Percentiles rank a stretch among this genome's conserved stretches.
These are phyloP conservation scores for Penicillium herquei DNA, from an alignment of 495 filamentous ascomycete species.

Conservation along the genomic window DNA sequence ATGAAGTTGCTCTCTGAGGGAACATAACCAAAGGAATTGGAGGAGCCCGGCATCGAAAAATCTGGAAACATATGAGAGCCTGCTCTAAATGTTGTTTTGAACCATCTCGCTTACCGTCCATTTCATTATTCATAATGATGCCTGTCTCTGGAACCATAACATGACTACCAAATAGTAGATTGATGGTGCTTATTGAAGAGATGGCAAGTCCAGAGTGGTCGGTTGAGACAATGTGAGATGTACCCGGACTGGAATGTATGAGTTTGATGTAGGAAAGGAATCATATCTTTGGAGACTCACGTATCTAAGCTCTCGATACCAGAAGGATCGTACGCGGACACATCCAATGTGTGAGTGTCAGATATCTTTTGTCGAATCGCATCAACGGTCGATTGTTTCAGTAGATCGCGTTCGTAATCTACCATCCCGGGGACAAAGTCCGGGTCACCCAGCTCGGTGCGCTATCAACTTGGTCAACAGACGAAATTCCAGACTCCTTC, in stretches of 20 bases:
- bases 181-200: conserved; percentile 77
- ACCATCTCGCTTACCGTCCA: conserved; percentile 61
- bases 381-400: conserved; percentile 55
- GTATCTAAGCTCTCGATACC: conserved; percentile 61
- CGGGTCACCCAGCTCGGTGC: conserved; percentile 74
- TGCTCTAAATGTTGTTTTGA: no score
- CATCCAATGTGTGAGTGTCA: conserved; percentile 64
- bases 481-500: background rate
- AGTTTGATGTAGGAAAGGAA: background rate
- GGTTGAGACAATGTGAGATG: conserved; percentile 69
- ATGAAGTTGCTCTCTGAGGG: conserved; percentile 81
- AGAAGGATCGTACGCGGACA: conserved; percentile 67
- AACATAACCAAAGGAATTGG: conserved; percentile 79
- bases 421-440: conserved; percentile 61
- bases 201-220: conserved; percentile 70
- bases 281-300: conserved; percentile 26
- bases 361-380: conserved; percentile 64
- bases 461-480: conserved; percentile 31
- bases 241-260: conserved; percentile 53
- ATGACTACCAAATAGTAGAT: conserved; percentile 76
- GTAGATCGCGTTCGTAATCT: conserved; percentile 64
- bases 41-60: conserved; percentile 72
- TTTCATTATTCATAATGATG: conserved; percentile 91
- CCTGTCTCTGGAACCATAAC: conserved; percentile 79
- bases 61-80: conserved; percentile 21